Conservation (phyloP, 805 yeast species). For the Maudiozyma bulderi region DNA sequence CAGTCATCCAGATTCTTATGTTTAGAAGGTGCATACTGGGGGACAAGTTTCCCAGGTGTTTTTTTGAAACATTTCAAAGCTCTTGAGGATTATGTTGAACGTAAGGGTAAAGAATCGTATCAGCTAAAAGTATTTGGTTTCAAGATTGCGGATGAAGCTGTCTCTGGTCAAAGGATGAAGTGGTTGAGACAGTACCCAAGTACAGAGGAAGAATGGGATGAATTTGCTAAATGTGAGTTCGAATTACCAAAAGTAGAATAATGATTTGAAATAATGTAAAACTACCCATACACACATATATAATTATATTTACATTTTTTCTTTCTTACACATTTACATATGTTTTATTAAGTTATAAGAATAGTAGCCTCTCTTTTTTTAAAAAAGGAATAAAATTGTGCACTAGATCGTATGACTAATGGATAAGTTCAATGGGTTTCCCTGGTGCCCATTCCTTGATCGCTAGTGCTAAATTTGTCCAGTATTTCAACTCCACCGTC, state of each 20-base stretch:
- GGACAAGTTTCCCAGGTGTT: constrained; percentile 90
- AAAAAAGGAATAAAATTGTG: not conserved
- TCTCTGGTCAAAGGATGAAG: constrained; percentile 87
- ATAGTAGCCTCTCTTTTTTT: not conserved
- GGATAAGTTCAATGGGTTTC: constrained; percentile 54
- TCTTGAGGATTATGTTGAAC: constrained; percentile 63
- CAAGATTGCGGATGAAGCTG: constrained; percentile 60
- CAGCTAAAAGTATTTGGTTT: constrained; percentile 84
- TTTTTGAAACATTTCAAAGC: constrained; percentile 89
- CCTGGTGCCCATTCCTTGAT: constrained; percentile 71
- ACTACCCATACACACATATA: not conserved
- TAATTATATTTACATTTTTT: not conserved
- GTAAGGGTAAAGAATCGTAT: constrained; percentile 43
- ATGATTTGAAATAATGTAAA: not conserved
- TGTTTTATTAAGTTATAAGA: not conserved
- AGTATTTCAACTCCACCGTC: constrained; percentile 69
- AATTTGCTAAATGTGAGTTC: constrained; percentile 56
- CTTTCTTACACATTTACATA: not conserved
- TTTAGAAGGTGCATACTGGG: constrained; percentile 94
- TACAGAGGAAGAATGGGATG: constrained; percentile 49
- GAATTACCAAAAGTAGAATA: constrained; percentile 34
- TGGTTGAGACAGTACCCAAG: constrained; percentile 83
- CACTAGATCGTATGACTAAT: constrained; percentile 26
- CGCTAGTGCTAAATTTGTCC: constrained; percentile 69
- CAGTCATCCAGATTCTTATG: constrained; percentile 76